These are phyloP conservation scores for Trichophyton schoenleinii DNA, from an alignment of 2,329 filamentous ascomycete species.

Conservation along the genomic window DNA sequence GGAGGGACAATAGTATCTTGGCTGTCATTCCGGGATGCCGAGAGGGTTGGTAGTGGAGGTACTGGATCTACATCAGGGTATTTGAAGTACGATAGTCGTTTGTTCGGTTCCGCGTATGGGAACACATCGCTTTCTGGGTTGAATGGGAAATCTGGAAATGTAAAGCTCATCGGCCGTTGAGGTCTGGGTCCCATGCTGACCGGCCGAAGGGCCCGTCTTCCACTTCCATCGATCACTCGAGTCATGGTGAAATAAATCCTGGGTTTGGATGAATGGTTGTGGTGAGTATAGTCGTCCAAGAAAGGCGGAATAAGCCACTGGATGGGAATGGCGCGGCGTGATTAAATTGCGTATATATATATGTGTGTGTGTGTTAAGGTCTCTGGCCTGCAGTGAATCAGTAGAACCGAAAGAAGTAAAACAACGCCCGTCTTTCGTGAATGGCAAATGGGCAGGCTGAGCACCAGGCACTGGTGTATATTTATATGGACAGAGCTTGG, in stretches of 20 bases:
- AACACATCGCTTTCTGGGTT: constrained; percentile 5
- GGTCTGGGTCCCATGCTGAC: neutral
- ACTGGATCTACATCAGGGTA: neutral
- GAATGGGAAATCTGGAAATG: constrained; percentile 5
- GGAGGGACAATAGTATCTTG: constrained; percentile 5
- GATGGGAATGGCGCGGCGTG: neutral
- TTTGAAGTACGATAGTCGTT: constrained; percentile 3
- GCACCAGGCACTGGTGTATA: neutral
- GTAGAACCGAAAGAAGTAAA: neutral
- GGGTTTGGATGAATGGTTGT: neutral
- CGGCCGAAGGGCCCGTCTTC: neutral
- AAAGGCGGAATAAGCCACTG: neutral
- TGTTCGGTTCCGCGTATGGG: neutral
- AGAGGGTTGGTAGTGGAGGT: neutral
- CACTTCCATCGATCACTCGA: neutral
- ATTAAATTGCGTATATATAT: neutral
- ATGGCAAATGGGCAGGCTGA: no score
- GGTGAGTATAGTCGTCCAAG: neutral
- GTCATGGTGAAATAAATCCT: neutral
- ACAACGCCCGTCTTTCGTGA: neutral
- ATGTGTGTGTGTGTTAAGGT: neutral
- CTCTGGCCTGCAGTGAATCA: neutral
- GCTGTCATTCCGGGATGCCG: neutral
- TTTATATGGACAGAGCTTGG: neutral
- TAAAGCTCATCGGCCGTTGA: constrained; percentile 4